Evolutionary conservation across 2,329 filamentous ascomycete species (phyloP).

Genomic region (Alternaria solani): DNA sequence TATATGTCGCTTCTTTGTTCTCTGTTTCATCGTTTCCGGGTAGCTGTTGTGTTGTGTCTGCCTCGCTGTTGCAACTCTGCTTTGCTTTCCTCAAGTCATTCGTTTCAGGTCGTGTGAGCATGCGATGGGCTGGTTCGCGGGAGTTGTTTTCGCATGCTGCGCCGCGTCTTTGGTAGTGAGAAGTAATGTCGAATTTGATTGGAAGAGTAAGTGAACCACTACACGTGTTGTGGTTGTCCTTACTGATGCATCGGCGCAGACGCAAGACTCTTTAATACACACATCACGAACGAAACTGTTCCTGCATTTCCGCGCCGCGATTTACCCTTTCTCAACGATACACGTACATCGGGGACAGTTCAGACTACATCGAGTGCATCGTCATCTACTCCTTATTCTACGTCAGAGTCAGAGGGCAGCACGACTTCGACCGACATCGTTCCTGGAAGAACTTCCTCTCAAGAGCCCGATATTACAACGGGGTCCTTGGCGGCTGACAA

Average conservation of each 20-base stretch:
- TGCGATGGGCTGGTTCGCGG: constrained; percentile 49
- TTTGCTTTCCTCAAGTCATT: constrained; percentile 29
- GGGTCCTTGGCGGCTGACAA: not conserved
- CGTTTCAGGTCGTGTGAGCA: constrained; percentile 37
- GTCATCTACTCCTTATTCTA: not conserved
- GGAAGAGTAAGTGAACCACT: constrained; percentile 4
- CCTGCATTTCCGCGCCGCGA: constrained; percentile 16
- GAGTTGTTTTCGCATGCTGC: constrained; percentile 28
- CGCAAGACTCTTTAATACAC: constrained; percentile 2
- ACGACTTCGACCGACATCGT: not conserved
- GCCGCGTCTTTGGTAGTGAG: constrained; percentile 8
- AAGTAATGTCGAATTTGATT: not conserved
- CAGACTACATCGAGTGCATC: not conserved
- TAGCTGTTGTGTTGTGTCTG: constrained; percentile 21
- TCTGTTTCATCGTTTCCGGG: constrained; percentile 33
- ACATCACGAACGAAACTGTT: not conserved
- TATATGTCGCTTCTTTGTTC: constrained; percentile 35
- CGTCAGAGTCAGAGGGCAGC: not conserved
- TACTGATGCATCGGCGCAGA: not conserved
- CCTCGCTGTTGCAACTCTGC: constrained; percentile 23
- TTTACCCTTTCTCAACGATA: constrained; percentile 15
- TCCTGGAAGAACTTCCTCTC: not conserved
- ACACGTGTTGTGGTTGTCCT: not conserved
- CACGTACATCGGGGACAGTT: not conserved
- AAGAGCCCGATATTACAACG: not conserved